Base-by-base conservation (phyloP, 1,284 basidiomycete species). In the Athelia sp. region DNA sequence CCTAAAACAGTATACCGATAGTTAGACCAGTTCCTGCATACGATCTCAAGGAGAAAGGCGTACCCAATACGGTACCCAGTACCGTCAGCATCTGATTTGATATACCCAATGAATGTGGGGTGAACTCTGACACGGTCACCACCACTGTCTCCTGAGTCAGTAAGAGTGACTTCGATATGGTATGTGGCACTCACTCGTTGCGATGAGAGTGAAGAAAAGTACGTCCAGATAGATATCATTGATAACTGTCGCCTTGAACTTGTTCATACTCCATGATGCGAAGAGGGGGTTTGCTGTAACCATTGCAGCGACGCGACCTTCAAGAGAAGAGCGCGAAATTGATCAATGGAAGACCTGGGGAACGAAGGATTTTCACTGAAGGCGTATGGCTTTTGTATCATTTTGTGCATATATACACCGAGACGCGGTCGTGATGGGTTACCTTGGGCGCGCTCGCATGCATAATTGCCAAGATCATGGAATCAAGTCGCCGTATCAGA, bases 31-130 rank as follows among this genome's bases (percentile, higher is more conserved):
- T 29, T 29, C 26, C 26, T 4, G 6, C 6, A 29, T 29, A 13
- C 26, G 26, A 6, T 29, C 26, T 4, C 13, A 29, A 13, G 26
- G 13, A 29, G 13, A 29, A 29, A 29, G 6, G 13, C 26, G 26
- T 29, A 29, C 26, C 82, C 54, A 87, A 78, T 24, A 84, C 81
- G 15, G 82, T 81, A 77, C 82, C 82, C 32, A 84, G 68, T 0
- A 84, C 76, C 6, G 80, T 81, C 48, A 83, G 68, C 50, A 85
- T 70, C 48, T 66, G 61, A 54, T 65, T 75, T 4, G 69, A 69
- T 47, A 82, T 65, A 3, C 59, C 61, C 14, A 82, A 66, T 23
- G 73, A 60, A 43, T 68, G 65, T 0, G 52, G 42, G 0, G 79
- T 80, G 53, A 70, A 57, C 48, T 74, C 60, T 1, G 75, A 75